Evolutionary conservation across 1,139 yeast genomes (phyloP).

Genomic region (Saccharomyces hybrid): DNA sequence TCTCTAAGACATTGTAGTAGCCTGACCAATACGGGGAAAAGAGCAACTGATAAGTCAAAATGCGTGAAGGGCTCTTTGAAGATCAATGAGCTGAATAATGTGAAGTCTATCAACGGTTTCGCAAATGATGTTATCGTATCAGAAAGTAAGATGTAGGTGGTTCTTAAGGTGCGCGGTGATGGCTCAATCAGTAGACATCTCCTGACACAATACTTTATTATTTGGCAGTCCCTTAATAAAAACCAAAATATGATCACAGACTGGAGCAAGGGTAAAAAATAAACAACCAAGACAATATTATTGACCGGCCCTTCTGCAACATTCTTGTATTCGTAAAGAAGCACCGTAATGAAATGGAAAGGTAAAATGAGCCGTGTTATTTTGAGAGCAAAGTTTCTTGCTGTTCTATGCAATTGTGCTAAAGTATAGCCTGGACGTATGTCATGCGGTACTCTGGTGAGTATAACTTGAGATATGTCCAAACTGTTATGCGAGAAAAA

Average conservation of each 20-base stretch:
- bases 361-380: constrained; percentile 27
- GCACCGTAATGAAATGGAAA: constrained; percentile 1
- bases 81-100: constrained; percentile 39
- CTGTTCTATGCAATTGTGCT: constrained; percentile 19
- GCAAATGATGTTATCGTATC: constrained; percentile 78
- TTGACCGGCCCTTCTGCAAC: constrained; percentile 11
- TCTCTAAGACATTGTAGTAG: constrained; percentile 77
- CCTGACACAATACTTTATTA: constrained; percentile 35
- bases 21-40: constrained; percentile 62
- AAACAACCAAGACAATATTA: constrained; percentile 3
- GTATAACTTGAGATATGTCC: constrained; percentile 36
- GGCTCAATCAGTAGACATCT: constrained; percentile 47
- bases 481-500: constrained; percentile 34
- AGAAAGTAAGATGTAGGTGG: constrained; percentile 71
- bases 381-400: constrained; percentile 22
- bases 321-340: constrained; percentile 14
- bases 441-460: constrained; percentile 31
- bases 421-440: constrained; percentile 23
- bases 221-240: constrained; percentile 35
- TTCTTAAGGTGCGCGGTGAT: constrained; percentile 56
- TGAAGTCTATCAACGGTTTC: constrained; percentile 65
- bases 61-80: constrained; percentile 16
- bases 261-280: constrained; percentile 34
- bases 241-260: constrained; percentile 26
- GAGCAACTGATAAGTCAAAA: constrained; percentile 36